Base-by-base conservation (phyloP, 441 rosid genomes). In the Biscutella laevigata region DNA sequence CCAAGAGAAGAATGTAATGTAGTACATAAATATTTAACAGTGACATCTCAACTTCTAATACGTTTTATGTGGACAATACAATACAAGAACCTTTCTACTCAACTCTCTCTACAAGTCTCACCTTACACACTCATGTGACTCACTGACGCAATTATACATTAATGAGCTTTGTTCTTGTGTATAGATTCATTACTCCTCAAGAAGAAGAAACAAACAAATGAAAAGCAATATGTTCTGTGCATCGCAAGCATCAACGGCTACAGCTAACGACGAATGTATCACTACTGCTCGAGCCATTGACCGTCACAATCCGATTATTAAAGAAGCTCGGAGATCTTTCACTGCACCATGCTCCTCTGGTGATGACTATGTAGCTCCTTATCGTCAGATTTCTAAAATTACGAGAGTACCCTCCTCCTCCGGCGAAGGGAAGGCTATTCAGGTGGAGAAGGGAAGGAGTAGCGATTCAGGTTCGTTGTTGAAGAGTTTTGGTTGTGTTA, bases 241-340 rank as follows among this genome's bases (percentile, higher is more conserved):
- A 48, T 86, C 97, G 33, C 62, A 61, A 55, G 60, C 59, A 66
- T 69, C 80, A 33, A 50, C 77, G 14, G 53, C 77, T n/a, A 55
- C 81, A 44, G 19, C 64, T 63, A 33, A 41, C 44, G 76, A 66
- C 12, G 94, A 94, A 32, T 79, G 85, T 49, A 44, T 9, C 42
- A 38, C 16, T 15, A 2, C 3, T 8, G 64, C 64, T 1, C 74
- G 84, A 39, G 71, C 82, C 68, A 79, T 88, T 66, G 94, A 88
- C 74, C 91, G 94, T 56, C 91, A 88, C 60, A 91, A 91, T 33
- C 96, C 98, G 3, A 83, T 85, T 40, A 91, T 91, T 58, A 62
- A 73, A 11, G 81, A 69, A 57, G 67, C 69, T 41, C 55, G 87
- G 26, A 77, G 73, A 69, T 29, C 72, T 43, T 66, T 58, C 40